Conservation (phyloP, 495 filamentous ascomycete genomes). For the Saxophila tyrrhenica region DNA sequence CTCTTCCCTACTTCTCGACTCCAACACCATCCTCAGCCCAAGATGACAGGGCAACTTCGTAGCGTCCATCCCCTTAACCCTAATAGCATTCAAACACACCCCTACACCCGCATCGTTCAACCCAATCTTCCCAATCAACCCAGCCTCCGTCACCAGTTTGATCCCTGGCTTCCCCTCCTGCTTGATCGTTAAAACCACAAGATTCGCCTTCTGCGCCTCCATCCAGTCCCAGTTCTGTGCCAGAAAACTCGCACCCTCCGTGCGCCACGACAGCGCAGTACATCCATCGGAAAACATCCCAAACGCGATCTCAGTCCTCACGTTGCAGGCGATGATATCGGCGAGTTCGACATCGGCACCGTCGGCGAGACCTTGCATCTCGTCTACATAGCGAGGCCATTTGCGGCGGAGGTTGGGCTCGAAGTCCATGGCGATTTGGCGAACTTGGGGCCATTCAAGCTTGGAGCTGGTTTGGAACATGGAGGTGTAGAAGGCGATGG, state of each 20-base stretch:
- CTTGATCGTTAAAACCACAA: constrained; percentile 43
- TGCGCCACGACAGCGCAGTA: constrained; percentile 47
- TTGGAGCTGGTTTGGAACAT: constrained; percentile 41
- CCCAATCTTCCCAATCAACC: constrained; percentile 64
- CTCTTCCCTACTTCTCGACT: constrained; percentile 36
- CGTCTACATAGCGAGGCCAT: constrained; percentile 38
- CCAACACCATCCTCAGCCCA: constrained; percentile 47
- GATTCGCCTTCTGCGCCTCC: constrained; percentile 34
- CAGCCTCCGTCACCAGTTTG: constrained; percentile 47
- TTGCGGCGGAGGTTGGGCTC: constrained; percentile 28
- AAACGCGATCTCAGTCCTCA: constrained; percentile 56
- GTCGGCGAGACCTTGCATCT: constrained; percentile 48
- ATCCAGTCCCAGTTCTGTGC: constrained; percentile 57
- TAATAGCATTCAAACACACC: constrained; percentile 56
- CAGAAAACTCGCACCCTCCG: constrained; percentile 33
- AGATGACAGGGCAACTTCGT: constrained; percentile 51
- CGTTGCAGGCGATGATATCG: constrained; percentile 55
- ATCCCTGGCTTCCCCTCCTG: constrained; percentile 36
- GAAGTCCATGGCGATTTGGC: constrained; percentile 36
- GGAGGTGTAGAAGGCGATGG: constrained; percentile 40
- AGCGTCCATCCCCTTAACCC: constrained; percentile 44
- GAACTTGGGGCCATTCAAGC: constrained; percentile 40
- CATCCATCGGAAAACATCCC: constrained; percentile 55
- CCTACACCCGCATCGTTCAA: constrained; percentile 53
- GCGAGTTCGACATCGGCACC: constrained; percentile 42